These are phyloP conservation scores for Teratosphaeria viscida DNA, from an alignment of 2,329 filamentous ascomycete genomes.

Conservation along the genomic window DNA sequence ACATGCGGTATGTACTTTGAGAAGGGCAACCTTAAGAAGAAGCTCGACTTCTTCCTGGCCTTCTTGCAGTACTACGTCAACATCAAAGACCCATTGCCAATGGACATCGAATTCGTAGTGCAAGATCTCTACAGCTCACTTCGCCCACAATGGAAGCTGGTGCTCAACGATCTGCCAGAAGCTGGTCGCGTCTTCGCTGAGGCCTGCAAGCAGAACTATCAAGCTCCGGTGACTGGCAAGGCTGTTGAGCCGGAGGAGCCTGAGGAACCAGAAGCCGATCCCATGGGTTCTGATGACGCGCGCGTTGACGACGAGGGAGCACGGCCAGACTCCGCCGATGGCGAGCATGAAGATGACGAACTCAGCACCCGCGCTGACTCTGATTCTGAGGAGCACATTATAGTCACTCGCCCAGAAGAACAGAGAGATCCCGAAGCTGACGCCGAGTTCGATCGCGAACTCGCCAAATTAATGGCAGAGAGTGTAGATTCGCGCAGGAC, in stretches of 20 bases:
- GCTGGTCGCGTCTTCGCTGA: conserved; percentile 74
- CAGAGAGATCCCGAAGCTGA: conserved; percentile 86
- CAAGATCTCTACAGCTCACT: conserved; percentile 82
- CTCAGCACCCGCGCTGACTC: conserved; percentile 36
- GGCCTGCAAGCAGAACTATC: conserved; percentile 83
- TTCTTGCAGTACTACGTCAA: conserved; percentile 97
- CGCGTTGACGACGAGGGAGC: conserved; percentile 37
- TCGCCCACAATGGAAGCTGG: conserved; percentile 86
- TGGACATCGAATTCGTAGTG: conserved; percentile 95
- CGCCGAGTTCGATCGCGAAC: conserved; percentile 94
- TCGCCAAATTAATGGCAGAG: conserved; percentile 97
- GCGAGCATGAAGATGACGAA: conserved; percentile 36
- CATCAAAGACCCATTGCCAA: conserved; percentile 78
- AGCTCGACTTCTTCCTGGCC: conserved; percentile 91
- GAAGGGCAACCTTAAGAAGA: conserved; percentile 86
- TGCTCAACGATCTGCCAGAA: conserved; percentile 63
- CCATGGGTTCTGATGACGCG: conserved; percentile 57
- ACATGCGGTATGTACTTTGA: conserved; percentile 96
- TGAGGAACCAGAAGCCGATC: conserved; percentile 31
- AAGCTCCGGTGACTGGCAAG: conserved; percentile 62
- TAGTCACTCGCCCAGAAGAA: conserved; percentile 85
- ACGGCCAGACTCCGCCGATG: conserved; percentile 33
- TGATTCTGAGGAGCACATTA: conserved; percentile 73
- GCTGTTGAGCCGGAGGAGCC: conserved; percentile 57
- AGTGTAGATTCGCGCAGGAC: conserved; percentile 93